Percentiles rank a stretch among this genome's conserved stretches.
phyloP scores from a whole-genome alignment of 306 rosid species.

The Prunus persica region Prunus_persica_NCBIv2 NC_034014.1:30505501-30506000 shows the following conservation, averaged over 20 bases:
- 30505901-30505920: background rate
- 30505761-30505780: constrained; percentile 70
- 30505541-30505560: background rate
- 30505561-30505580: no score
- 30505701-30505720: constrained; percentile 86
- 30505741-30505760: constrained; percentile 92
- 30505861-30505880: constrained; percentile 68
- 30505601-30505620: background rate
- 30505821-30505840: constrained; percentile 85
- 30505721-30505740: constrained; percentile 75
- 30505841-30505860: constrained; percentile 42
- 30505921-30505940: background rate
- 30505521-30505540: background rate
- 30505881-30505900: constrained; percentile 45
- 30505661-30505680: constrained; percentile 54
- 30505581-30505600: background rate
- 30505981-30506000: no score
- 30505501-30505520: background rate
- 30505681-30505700: constrained; percentile 53
- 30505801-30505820: constrained; percentile 94
- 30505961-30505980: background rate
- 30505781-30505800: constrained; percentile 83
- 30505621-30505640: constrained; percentile 9
- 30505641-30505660: constrained; percentile 48
- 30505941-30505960: background rate